Evolutionary conservation across 768 basidiomycete genomes (phyloP).

Genomic region (Leccinum sublutescens): DNA sequence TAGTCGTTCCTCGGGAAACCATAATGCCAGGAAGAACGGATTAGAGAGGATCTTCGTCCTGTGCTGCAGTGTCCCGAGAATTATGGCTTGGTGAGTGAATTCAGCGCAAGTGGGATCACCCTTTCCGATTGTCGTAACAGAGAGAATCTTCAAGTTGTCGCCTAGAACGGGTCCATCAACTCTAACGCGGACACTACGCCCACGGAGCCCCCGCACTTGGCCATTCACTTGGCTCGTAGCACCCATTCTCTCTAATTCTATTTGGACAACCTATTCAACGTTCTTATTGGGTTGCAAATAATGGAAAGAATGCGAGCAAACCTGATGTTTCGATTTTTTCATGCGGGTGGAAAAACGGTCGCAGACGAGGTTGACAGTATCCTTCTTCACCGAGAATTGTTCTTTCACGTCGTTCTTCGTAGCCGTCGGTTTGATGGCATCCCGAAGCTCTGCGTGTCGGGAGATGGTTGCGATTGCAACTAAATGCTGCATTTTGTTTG

Average conservation of each 20-base stretch:
- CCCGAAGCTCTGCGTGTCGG: slow-evolving; percentile 44
- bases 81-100: slow-evolving; percentile 17
- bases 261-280: slow-evolving; percentile 16
- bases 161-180: slow-evolving; percentile 25
- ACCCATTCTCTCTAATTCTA: slow-evolving; percentile 13
- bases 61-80: slow-evolving; percentile 24
- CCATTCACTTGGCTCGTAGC: slow-evolving; percentile 11
- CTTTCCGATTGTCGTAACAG: slow-evolving; percentile 51
- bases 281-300: not conserved
- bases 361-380: slow-evolving; percentile 34
- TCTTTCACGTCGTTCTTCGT: slow-evolving; percentile 42
- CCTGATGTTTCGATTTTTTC: slow-evolving; percentile 37
- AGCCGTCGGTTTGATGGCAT: slow-evolving; percentile 45
- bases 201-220: slow-evolving; percentile 25
- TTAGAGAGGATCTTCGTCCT: slow-evolving; percentile 14
- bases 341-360: slow-evolving; percentile 47
- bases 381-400: slow-evolving; percentile 29
- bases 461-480: slow-evolving; percentile 45
- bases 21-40: slow-evolving; percentile 29
- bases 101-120: slow-evolving; percentile 59
- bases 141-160: slow-evolving; percentile 11
- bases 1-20: slow-evolving; percentile 21
- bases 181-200: slow-evolving; percentile 37
- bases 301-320: slow-evolving; percentile 22
- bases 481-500: slow-evolving; percentile 35